Percentiles rank a stretch among this genome's conserved stretches.
Conservation (phyloP, 2,329 filamentous ascomycete species). For the Aplosporella prunicola region DNA sequence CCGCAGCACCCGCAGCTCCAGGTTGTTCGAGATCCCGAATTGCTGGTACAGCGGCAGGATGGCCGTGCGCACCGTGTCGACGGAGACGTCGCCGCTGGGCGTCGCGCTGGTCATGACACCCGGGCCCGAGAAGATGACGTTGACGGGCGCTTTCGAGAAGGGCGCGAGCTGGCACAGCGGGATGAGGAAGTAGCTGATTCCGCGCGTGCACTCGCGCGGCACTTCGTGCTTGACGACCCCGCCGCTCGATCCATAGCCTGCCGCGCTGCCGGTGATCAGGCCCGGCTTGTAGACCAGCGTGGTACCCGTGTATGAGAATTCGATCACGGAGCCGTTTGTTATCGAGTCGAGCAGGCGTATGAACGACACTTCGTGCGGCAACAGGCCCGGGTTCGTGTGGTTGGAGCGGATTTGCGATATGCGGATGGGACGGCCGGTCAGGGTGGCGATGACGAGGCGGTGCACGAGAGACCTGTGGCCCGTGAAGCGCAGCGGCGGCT, state of each 20-base stretch:
- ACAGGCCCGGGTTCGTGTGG: conserved; percentile 77
- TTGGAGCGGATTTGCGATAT: conserved; percentile 89
- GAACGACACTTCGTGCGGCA: conserved; percentile 89
- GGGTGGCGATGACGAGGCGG: conserved; percentile 78
- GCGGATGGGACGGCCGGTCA: conserved; percentile 80
- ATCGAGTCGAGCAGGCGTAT: conserved; percentile 87
- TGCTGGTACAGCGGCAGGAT: conserved; percentile 81
- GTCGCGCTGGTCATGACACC: conserved; percentile 89
- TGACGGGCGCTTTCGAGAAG: conserved; percentile 85
- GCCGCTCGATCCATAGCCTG: conserved; percentile 61
- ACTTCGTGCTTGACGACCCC: conserved; percentile 76
- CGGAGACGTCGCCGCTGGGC: conserved; percentile 73
- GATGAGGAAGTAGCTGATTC: conserved; percentile 84
- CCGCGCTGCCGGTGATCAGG: conserved; percentile 75
- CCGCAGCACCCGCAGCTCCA: conserved; percentile 74
- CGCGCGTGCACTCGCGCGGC: conserved; percentile 65
- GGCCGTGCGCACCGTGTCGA: conserved; percentile 88
- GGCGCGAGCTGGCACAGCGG: conserved; percentile 84
- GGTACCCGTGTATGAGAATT: conserved; percentile 94
- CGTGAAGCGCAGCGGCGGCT: conserved; percentile 60
- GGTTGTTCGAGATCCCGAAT: conserved; percentile 78
- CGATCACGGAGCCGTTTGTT: conserved; percentile 90
- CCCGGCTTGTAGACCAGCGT: conserved; percentile 87
- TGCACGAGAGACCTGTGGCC: conserved; percentile 74
- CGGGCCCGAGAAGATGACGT: conserved; percentile 79